Evolutionary conservation across 208 protist species (phyloP).

Genomic region (Trypanosoma avium): DNA sequence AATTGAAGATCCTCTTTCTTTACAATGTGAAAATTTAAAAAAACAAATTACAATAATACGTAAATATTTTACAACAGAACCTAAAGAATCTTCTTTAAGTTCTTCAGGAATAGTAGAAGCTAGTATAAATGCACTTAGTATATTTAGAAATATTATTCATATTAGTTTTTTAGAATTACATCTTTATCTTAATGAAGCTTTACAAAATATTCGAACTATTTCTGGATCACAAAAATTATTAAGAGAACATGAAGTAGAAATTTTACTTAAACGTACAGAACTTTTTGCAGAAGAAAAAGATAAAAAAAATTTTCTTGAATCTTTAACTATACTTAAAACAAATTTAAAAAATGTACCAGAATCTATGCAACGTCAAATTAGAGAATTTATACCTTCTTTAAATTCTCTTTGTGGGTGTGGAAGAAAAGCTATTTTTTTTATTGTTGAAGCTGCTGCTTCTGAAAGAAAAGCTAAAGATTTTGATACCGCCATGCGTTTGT

Average conservation of each 20-base stretch:
- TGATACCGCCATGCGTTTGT: conserved; percentile 37
- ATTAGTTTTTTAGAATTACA: conserved; percentile 56
- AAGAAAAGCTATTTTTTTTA: conserved; percentile 44
- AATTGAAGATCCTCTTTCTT: conserved; percentile 21
- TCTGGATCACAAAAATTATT: conserved; percentile 26
- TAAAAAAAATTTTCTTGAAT: conserved; percentile 19
- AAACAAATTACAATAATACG: conserved; percentile 6
- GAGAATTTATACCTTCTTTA: conserved; percentile 27
- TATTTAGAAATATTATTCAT: conserved; percentile 33
- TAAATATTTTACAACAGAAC: neutral
- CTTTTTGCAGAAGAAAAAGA: conserved; percentile 35
- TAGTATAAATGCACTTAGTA: neutral
- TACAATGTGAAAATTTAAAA: conserved; percentile 19
- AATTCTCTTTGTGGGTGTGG: conserved; percentile 52
- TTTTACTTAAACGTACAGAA: conserved; percentile 50
- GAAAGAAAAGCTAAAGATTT: conserved; percentile 29
- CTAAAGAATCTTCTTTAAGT: neutral
- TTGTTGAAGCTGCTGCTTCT: conserved; percentile 40
- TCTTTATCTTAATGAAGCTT: conserved; percentile 65
- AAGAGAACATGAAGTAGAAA: conserved; percentile 53
- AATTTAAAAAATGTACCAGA: neutral
- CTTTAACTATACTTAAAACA: conserved; percentile 17
- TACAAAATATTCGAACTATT: conserved; percentile 50
- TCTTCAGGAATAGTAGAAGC: conserved; percentile 3
- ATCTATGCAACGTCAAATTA: conserved; percentile 8